Evolutionary conservation across 106 monocot genomes (phyloP), one percentile per base, ranked within the genome.

Genomic region (Alisma plantagoaquatica): DNA sequence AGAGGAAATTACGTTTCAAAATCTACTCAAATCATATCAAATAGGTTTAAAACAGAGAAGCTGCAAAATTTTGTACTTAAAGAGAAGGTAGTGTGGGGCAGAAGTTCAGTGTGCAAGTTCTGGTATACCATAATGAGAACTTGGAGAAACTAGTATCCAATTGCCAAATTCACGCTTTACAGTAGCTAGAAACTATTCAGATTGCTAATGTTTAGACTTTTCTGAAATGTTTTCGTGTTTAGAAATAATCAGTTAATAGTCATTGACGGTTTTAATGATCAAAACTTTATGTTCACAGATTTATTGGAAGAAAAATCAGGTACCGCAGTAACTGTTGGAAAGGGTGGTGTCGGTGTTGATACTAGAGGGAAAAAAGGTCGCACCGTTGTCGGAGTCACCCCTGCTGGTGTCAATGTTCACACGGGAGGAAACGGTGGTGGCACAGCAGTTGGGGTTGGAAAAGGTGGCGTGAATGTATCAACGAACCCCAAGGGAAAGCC

Each of bases 371-470:
- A 27, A 11, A 24, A 52, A 7, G 53, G 71, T 7, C 41, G 57
- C 19, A 66, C 63, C 4, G 29, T 19, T 28, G 82, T 76, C 1
- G 33, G 63, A 45, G 80, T 76, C 9, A 56, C 70, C 3, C 51
- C 54, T 1, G 53, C 29, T 2, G 54, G 53, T 4, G 81, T 81
- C 29, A 8, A 28, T 12, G 81, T 81, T 5, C 12, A 30, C 50
- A 41, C 15, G 1, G 65, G 63, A 12, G 35, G 51, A 9, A 41
- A 55, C 29, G 63, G 54, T 23, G 33, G 14, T 0, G 62, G 61
- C 23, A 68, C 75, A 32, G 19, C 20, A 21, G 71, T 71, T 23
- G 32, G 54, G 15, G 67, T 68, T 1, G 60, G 63, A 0, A 31
- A 56, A 1, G 67, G 63, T 5, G 74, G 71, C 19, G 73, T 70